phyloP scores from a whole-genome alignment of 805 yeast species.

The Hanseniaspora thailandica region DNA sequence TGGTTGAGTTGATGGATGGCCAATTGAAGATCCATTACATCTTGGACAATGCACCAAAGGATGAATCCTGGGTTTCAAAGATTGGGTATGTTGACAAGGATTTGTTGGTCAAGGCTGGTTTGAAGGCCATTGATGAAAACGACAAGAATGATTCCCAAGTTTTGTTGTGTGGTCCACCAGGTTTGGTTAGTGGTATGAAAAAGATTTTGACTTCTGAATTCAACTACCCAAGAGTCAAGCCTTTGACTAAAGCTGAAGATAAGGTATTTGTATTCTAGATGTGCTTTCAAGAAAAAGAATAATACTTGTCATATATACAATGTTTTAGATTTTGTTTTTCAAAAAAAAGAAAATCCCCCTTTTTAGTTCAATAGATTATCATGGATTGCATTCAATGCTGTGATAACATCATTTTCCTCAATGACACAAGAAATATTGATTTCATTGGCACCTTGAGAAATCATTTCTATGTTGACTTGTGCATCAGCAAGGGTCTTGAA shows the following conservation, averaged over 20 bases:
- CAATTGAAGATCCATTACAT: slow-evolving; percentile 59
- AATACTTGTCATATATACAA: no score
- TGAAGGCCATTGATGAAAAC: slow-evolving; percentile 46
- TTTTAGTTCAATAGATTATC: slow-evolving; percentile 39
- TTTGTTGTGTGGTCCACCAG: slow-evolving; percentile 88
- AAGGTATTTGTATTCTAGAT: slow-evolving; percentile 71
- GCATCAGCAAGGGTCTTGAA: slow-evolving; percentile 88
- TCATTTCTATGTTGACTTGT: slow-evolving; percentile 90
- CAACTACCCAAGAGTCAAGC: slow-evolving; percentile 76
- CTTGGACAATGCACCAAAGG: slow-evolving; percentile 50
- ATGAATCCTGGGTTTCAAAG: slow-evolving; percentile 63
- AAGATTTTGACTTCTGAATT: slow-evolving; percentile 38
- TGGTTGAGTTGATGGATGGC: slow-evolving; percentile 40
- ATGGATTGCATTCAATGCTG: slow-evolving; percentile 80
- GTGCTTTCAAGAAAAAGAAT: no score
- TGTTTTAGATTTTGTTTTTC: no score
- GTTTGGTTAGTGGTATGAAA: slow-evolving; percentile 77
- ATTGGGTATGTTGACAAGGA: slow-evolving; percentile 74
- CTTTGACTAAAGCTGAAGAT: slow-evolving; percentile 80
- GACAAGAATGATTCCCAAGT: slow-evolving; percentile 35
- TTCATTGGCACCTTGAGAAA: slow-evolving; percentile 95
- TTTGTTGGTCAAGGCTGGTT: slow-evolving; percentile 50
- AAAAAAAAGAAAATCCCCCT: no score
- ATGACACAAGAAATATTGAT: slow-evolving; percentile 94
- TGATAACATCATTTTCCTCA: slow-evolving; percentile 65